Conservation (phyloP, 495 filamentous ascomycete species). For the Diplogelasinospora grovesii region DNA sequence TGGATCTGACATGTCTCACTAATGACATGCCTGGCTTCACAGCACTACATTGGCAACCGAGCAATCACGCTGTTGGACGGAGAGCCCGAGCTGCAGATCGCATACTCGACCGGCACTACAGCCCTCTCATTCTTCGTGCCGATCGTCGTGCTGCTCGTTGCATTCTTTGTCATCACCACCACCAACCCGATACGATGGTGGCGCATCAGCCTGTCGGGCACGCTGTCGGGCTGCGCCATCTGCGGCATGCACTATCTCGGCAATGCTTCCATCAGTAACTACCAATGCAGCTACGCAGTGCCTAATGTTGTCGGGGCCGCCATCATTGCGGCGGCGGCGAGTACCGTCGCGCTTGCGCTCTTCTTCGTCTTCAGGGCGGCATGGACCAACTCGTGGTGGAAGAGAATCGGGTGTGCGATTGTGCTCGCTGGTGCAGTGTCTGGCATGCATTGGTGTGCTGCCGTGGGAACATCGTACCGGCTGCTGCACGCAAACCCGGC, state of each 20-base stretch:
- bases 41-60: conserved; percentile 78
- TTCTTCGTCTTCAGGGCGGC: conserved; percentile 73
- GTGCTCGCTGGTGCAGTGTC: conserved; percentile 68
- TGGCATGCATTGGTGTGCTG: conserved; percentile 85
- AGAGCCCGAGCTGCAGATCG: conserved; percentile 55
- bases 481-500: conserved; percentile 28
- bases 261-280: conserved; percentile 76
- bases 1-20: conserved; percentile 2
- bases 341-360: conserved; percentile 56
- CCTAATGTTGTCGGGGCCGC: conserved; percentile 60
- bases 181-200: conserved; percentile 52
- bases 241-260: conserved; percentile 90
- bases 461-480: conserved; percentile 62
- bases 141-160: conserved; percentile 61
- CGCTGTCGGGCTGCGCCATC: conserved; percentile 63
- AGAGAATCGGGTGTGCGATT: conserved; percentile 56
- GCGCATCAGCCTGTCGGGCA: conserved; percentile 55
- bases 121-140: conserved; percentile 76
- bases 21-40: conserved; percentile 1
- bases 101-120: conserved; percentile 67
- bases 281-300: conserved; percentile 50
- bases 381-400: conserved; percentile 77
- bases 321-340: conserved; percentile 65
- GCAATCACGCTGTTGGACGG: conserved; percentile 65
- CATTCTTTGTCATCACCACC: conserved; percentile 65